A percentile compares a stretch with the other conserved stretches of the same genome.
Conservation (phyloP, 176 grass and related monocot species). For the Puccinellia tenuiflora region DNA sequence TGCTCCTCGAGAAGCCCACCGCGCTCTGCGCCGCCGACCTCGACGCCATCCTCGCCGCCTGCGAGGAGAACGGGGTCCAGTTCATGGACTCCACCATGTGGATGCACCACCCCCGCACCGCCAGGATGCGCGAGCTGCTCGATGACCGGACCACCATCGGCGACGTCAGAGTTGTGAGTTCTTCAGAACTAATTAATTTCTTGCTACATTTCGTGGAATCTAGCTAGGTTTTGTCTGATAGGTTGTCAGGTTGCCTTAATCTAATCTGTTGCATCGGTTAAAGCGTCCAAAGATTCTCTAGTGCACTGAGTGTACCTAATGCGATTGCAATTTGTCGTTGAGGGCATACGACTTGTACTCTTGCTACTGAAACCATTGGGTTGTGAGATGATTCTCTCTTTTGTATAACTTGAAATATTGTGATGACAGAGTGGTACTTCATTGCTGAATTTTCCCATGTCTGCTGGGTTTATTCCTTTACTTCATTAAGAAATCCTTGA, state of each 20-base stretch:
- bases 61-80: slow-evolving; percentile 42
- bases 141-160: slow-evolving; percentile 52
- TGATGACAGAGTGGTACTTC: neutral
- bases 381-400: neutral
- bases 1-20: slow-evolving; percentile 88
- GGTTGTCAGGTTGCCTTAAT: neutral
- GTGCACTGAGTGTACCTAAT: neutral
- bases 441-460: neutral
- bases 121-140: slow-evolving; percentile 69
- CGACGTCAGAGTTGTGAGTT: slow-evolving; percentile 45
- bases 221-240: neutral
- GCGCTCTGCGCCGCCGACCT: slow-evolving; percentile 67
- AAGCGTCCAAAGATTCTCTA: neutral
- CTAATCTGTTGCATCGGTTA: neutral
- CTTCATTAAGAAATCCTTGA: neutral
- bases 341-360: neutral
- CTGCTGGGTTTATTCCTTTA: neutral
- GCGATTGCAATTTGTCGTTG: neutral
- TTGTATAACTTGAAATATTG: neutral
- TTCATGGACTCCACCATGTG: slow-evolving; percentile 98
- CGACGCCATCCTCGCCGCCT: slow-evolving; percentile 58
- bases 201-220: neutral
- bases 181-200: neutral
- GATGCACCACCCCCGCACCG: slow-evolving; percentile 84
- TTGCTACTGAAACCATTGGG: neutral